Percentiles rank a stretch among this genome's conserved stretches.
These are phyloP conservation scores for Pestalotiopsis sp. DNA, from an alignment of 2,329 filamentous ascomycete genomes.

Conservation along the genomic window DNA sequence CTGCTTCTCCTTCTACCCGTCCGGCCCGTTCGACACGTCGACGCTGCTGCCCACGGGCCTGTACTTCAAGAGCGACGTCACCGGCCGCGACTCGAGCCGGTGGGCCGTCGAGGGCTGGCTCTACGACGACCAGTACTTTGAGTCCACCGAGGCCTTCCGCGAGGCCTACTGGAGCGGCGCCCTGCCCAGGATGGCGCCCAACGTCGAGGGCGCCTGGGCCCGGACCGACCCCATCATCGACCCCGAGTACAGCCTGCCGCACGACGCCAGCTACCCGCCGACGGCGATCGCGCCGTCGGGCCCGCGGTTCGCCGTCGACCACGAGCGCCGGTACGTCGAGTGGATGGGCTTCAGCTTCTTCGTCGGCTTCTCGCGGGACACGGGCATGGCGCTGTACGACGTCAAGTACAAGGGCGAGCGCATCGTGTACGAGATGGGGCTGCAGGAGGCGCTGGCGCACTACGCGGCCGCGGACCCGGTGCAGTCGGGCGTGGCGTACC, in stretches of 20 bases:
- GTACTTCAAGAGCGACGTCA: constrained; percentile 48
- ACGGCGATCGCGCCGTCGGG: constrained; percentile 38
- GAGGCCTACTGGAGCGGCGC: constrained; percentile 40
- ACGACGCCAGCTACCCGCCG: constrained; percentile 35
- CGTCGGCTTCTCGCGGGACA: constrained; percentile 47
- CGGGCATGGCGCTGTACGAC: constrained; percentile 51
- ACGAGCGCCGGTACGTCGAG: constrained; percentile 43
- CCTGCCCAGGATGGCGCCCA: constrained; percentile 49
- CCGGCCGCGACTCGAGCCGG: constrained; percentile 48
- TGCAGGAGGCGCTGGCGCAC: constrained; percentile 57
- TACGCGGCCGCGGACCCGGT: constrained; percentile 52
- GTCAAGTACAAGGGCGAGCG: constrained; percentile 56
- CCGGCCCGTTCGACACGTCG: constrained; percentile 43
- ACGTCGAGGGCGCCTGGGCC: constrained; percentile 50
- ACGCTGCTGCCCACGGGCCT: constrained; percentile 47
- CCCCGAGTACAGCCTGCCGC: constrained; percentile 36
- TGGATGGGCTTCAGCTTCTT: constrained; percentile 58
- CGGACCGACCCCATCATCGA: constrained; percentile 42
- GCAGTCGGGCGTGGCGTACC: constrained; percentile 45
- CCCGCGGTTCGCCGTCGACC: constrained; percentile 44
- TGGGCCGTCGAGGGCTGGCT: constrained; percentile 57
- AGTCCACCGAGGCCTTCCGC: constrained; percentile 50
- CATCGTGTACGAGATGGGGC: constrained; percentile 56
- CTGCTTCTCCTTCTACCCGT: constrained; percentile 42
- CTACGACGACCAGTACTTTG: constrained; percentile 58